Evolutionary conservation across 1,284 basidiomycete species (phyloP).

Genomic region (Sanghuangporus baumii): DNA sequence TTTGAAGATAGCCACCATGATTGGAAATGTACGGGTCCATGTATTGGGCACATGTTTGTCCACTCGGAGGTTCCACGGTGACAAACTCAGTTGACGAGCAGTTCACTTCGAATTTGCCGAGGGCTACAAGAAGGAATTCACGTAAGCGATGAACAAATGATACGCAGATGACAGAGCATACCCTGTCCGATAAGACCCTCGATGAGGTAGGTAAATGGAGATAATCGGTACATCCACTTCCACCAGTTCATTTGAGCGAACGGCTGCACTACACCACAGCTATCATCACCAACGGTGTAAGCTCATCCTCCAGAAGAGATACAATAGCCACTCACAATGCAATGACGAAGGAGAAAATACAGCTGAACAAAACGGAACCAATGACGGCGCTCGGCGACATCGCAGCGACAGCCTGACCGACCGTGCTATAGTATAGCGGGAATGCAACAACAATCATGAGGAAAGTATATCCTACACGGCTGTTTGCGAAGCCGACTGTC

Average conservation of each 20-base stretch:
- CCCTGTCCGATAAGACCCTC: conserved; percentile 21
- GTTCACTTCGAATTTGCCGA: conserved; percentile 46
- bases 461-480: conserved; percentile 16
- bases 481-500: conserved; percentile 14
- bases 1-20: conserved; percentile 61
- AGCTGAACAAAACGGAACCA: conserved; percentile 12
- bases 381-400: conserved; percentile 16
- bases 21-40: conserved; percentile 45
- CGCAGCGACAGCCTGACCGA: conserved; percentile 21
- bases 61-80: conserved; percentile 48
- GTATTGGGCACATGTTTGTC: conserved; percentile 55
- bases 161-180: neutral
- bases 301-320: neutral
- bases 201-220: conserved; percentile 37
- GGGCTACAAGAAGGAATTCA: conserved; percentile 23
- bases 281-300: neutral
- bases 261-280: conserved; percentile 15
- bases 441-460: conserved; percentile 10
- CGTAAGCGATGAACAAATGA: neutral
- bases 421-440: conserved; percentile 16
- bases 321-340: conserved; percentile 8
- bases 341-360: conserved; percentile 18
- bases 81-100: conserved; percentile 54
- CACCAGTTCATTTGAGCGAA: conserved; percentile 14
- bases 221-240: conserved; percentile 19